Conservation (phyloP, 2,329 filamentous ascomycete species). For the Knufia petricola region DNA sequence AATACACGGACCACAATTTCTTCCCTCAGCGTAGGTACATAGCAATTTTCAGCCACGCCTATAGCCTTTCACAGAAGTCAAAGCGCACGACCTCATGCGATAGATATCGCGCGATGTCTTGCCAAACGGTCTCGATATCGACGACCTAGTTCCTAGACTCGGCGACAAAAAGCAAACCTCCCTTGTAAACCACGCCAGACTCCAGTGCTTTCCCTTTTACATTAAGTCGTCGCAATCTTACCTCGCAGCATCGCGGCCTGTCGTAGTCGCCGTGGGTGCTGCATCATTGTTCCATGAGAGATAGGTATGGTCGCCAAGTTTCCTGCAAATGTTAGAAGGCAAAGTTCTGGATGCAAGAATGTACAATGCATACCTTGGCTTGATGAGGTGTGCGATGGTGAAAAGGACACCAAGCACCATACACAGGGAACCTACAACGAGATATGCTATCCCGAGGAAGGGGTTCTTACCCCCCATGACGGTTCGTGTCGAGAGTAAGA, state of each 20-base stretch:
- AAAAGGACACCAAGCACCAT: slow-evolving; percentile 81
- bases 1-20: no score
- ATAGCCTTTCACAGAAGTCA: no score
- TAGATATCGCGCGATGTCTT: no score
- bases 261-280: slow-evolving; percentile 42
- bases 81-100: no score
- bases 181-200: slow-evolving; percentile 2
- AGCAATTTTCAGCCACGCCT: no score
- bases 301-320: slow-evolving; percentile 96
- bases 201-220: slow-evolving; percentile 3
- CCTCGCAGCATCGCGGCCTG: slow-evolving; percentile 40
- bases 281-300: slow-evolving; percentile 84
- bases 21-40: no score
- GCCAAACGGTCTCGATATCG: neutral
- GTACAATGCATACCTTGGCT: slow-evolving; percentile 58
- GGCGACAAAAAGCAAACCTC: neutral
- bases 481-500: slow-evolving; percentile 61
- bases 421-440: slow-evolving; percentile 88
- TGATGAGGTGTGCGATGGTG: slow-evolving; percentile 81
- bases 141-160: neutral
- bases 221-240: neutral
- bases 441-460: slow-evolving; percentile 91
- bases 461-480: slow-evolving; percentile 92
- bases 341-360: neutral
- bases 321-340: slow-evolving; percentile 45